A percentile compares a stretch with the other conserved stretches of the same genome.
Evolutionary conservation across 2,329 filamentous ascomycete genomes (phyloP).

Genomic region (Intubia oerlemansii): DNA sequence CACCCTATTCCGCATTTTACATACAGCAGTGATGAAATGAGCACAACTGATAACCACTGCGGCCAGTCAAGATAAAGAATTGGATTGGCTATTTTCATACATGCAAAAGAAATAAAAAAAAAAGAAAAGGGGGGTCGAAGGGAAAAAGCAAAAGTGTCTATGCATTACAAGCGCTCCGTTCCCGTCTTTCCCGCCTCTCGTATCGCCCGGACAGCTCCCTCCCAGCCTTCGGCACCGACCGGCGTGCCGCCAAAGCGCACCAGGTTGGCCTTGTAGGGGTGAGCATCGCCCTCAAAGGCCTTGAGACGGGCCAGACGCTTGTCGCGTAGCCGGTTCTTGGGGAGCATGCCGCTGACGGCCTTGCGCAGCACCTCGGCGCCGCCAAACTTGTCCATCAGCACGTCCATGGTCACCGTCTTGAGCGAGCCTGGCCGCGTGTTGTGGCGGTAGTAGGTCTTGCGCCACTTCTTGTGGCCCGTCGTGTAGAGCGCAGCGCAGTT

Average conservation of each 20-base stretch:
- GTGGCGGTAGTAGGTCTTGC: constrained; percentile 93
- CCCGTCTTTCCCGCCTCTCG: constrained; percentile 26
- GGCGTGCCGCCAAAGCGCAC: constrained; percentile 44
- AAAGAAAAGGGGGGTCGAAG: background rate
- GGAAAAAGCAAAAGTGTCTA: constrained; percentile 11
- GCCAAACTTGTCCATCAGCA: constrained; percentile 82
- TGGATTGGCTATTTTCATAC: too few relatives aligned
- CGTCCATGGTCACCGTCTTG: constrained; percentile 81
- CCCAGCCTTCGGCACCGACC: constrained; percentile 32
- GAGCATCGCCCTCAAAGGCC: constrained; percentile 79
- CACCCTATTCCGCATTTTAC: too few relatives aligned
- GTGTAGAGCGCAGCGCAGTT: constrained; percentile 71
- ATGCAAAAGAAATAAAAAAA: background rate
- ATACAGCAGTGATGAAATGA: too few relatives aligned
- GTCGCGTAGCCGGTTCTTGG: constrained; percentile 85
- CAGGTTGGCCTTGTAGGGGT: constrained; percentile 83
- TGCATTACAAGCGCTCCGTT: too few relatives aligned
- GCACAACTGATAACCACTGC: too few relatives aligned
- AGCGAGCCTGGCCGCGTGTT: constrained; percentile 76
- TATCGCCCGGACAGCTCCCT: constrained; percentile 26
- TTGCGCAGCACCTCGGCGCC: constrained; percentile 78
- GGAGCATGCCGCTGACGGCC: constrained; percentile 91
- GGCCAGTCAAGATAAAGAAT: too few relatives aligned
- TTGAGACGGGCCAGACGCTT: constrained; percentile 75
- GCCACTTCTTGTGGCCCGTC: constrained; percentile 78